phyloP scores from a whole-genome alignment of 495 filamentous ascomycete species.

The Aspergillus nidulans region DNA sequence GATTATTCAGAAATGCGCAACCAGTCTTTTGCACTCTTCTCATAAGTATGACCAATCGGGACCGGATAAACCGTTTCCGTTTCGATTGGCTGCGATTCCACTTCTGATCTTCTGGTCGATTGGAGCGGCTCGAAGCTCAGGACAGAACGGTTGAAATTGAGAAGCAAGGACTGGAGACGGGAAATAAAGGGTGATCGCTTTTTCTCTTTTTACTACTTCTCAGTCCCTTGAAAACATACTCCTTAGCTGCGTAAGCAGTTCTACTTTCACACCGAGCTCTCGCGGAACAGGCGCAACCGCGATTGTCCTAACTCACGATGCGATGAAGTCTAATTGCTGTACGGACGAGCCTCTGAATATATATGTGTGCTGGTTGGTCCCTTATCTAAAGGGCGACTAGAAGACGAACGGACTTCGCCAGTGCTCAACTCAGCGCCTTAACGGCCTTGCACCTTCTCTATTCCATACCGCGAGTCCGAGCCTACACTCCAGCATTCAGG shows the following conservation, averaged over 20 bases:
- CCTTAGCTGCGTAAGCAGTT: background rate
- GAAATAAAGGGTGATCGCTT: background rate
- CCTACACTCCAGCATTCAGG: background rate
- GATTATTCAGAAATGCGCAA: background rate
- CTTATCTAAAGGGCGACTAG: background rate
- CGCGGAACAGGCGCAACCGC: slow-evolving; percentile 3
- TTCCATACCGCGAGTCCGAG: background rate
- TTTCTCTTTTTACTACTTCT: background rate
- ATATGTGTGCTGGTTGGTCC: slow-evolving; percentile 1
- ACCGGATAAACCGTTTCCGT: background rate
- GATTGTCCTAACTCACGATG: slow-evolving; percentile 19
- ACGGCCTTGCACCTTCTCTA: background rate
- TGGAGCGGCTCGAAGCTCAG: background rate
- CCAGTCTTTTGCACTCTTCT: background rate
- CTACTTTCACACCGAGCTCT: slow-evolving; percentile 1
- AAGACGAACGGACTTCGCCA: background rate
- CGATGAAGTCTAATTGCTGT: slow-evolving; percentile 20
- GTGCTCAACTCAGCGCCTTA: background rate
- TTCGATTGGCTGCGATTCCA: background rate
- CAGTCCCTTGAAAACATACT: background rate
- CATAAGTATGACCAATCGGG: background rate
- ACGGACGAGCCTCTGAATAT: slow-evolving; percentile 19
- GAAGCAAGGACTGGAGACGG: background rate
- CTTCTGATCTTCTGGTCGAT: background rate
- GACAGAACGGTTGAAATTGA: background rate